Evolutionary conservation across 2,329 filamentous ascomycete genomes (phyloP).

Genomic region (Penicillium sp.): DNA sequence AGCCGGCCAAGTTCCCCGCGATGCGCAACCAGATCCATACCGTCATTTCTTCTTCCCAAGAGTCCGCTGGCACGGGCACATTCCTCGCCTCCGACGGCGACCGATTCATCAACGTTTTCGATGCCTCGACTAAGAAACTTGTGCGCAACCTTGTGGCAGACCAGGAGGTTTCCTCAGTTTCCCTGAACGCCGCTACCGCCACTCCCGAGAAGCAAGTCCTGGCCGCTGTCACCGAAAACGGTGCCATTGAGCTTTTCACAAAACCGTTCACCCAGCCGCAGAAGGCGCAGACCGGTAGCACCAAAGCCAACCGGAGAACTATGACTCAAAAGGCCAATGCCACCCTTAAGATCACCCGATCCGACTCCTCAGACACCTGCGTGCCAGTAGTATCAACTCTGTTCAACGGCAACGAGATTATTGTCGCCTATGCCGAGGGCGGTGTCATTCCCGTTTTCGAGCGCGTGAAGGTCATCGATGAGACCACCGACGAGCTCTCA

Average conservation of each 20-base stretch:
- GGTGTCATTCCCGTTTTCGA: slow-evolving; percentile 57
- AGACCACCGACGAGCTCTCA: slow-evolving; percentile 48
- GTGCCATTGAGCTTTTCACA: slow-evolving; percentile 55
- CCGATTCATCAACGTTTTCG: slow-evolving; percentile 56
- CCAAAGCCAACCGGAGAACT: slow-evolving; percentile 51
- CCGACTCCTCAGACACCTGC: slow-evolving; percentile 43
- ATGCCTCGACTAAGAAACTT: slow-evolving; percentile 47
- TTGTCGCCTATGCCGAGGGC: slow-evolving; percentile 54
- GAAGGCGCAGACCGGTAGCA: slow-evolving; percentile 37
- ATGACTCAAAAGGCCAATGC: slow-evolving; percentile 51
- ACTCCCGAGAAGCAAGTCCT: slow-evolving; percentile 47
- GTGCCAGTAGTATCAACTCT: slow-evolving; percentile 50
- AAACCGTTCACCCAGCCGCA: slow-evolving; percentile 49
- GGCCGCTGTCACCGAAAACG: slow-evolving; percentile 52
- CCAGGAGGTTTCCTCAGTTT: slow-evolving; percentile 48
- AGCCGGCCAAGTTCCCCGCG: slow-evolving; percentile 50
- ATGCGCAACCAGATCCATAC: slow-evolving; percentile 56
- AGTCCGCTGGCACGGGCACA: slow-evolving; percentile 37
- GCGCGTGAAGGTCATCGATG: slow-evolving; percentile 51
- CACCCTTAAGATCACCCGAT: slow-evolving; percentile 48
- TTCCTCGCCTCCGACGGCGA: slow-evolving; percentile 56
- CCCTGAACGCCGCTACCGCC: slow-evolving; percentile 36
- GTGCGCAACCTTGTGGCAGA: slow-evolving; percentile 55
- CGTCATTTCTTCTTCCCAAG: slow-evolving; percentile 47
- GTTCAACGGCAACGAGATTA: slow-evolving; percentile 51